Base-by-base conservation (phyloP, 768 basidiomycete genomes). In the Mycena albidolilacea region DNA sequence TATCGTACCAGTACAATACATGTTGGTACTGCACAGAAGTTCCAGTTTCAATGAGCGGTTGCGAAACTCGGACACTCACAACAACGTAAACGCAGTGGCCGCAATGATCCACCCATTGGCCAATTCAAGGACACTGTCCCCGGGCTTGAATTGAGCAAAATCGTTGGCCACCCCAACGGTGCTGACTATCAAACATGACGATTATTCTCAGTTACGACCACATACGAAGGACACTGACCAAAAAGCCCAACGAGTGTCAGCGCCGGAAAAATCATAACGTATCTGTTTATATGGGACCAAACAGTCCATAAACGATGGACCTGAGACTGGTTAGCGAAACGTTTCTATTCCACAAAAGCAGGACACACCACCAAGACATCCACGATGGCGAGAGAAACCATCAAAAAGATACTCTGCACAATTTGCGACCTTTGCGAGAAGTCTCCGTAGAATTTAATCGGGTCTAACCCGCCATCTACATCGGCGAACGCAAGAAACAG, bases 21-120 rank as follows among this genome's bases (percentile, higher is more conserved):
- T 39, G n/a, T 67, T 72, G 10, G 71, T 67, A 15, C 60, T 63
- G 35, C 3, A 38, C 4, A 3, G 14, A 9, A 11, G 19, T 39
- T 30, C 30, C 30, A 11, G 55, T 19, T 37, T 0, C 30, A 30
- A 3, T 30, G 30, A 30, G 30, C 30, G 17, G 2, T 17, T 30
- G 30, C 30, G 17, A 4, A 70, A 21, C 2, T 2, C 8, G 9
- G 2, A 67, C 12, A 54, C 71, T 43, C 15, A 72, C 71, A 39
- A 58, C 5, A 67, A 19, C 23, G 71, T 72, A 35, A 57, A 67
- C 7, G 14, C 41, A 21, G 30, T 63, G 23, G 67, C 71, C 0
- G 61, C 54, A 8, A 67, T 50, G 44, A 67, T 72, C 71, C 71
- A 72, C 5, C 66, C 71, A 19, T 72, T 67, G 3, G 71, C 66